Evolutionary conservation across 148 eudicot species (phyloP).

Genomic region (Selenicereus undatus): DNA sequence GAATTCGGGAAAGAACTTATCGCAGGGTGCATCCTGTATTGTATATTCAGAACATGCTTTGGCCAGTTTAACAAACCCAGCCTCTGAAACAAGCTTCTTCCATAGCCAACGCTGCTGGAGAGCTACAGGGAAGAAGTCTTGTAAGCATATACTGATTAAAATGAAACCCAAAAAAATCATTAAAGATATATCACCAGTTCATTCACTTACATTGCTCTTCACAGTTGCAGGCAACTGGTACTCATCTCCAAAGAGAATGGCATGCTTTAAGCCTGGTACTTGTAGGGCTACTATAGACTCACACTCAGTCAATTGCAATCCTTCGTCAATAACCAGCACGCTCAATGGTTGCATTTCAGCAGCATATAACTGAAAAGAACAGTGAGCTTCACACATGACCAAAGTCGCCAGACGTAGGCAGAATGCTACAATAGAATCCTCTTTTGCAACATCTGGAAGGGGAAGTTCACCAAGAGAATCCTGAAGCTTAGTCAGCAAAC

Average conservation of each 20-base stretch:
- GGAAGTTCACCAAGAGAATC: slow-evolving; percentile 32
- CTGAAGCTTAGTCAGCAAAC: slow-evolving; percentile 27
- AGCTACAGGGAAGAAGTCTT: slow-evolving; percentile 26
- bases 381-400: slow-evolving; percentile 50
- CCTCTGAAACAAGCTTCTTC: slow-evolving; percentile 64
- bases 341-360: slow-evolving; percentile 30
- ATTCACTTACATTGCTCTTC: slow-evolving; percentile 43
- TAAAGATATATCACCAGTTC: background rate
- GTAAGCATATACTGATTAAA: background rate
- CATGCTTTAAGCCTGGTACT: slow-evolving; percentile 47
- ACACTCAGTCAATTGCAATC: slow-evolving; percentile 64
- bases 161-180: background rate
- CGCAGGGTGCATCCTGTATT: slow-evolving; percentile 71
- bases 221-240: slow-evolving; percentile 57
- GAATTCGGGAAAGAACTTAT: slow-evolving; percentile 58
- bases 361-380: slow-evolving; percentile 37
- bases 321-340: slow-evolving; percentile 61
- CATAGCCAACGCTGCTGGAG: slow-evolving; percentile 42
- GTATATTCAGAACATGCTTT: slow-evolving; percentile 54
- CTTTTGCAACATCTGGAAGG: slow-evolving; percentile 28
- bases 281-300: slow-evolving; percentile 58
- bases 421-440: slow-evolving; percentile 21
- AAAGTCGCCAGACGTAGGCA: slow-evolving; percentile 48
- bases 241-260: slow-evolving; percentile 63
- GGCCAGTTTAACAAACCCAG: slow-evolving; percentile 45